These are phyloP conservation scores for Claviceps digitariae DNA, from an alignment of 2,329 filamentous ascomycete genomes.

Conservation along the genomic window DNA sequence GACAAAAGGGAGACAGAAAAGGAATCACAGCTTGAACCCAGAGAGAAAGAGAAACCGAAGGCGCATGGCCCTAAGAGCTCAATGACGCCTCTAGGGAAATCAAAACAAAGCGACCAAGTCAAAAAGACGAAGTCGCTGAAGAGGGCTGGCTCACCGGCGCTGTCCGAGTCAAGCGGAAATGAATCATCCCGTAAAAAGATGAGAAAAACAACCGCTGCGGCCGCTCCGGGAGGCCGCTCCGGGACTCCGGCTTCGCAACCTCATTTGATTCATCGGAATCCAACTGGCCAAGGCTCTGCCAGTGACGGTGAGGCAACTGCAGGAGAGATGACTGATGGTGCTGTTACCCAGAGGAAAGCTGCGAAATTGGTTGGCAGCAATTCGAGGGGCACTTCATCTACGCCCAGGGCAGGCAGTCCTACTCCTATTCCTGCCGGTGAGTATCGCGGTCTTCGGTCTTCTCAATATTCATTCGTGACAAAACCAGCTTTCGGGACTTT, in stretches of 20 bases:
- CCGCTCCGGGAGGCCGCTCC: constrained; percentile 38
- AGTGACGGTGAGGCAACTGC: constrained; percentile 63
- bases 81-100: constrained; percentile 39
- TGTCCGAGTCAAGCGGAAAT: constrained; percentile 84
- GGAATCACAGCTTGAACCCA: constrained; percentile 37
- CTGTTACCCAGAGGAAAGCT: constrained; percentile 34
- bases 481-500: background rate
- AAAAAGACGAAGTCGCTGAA: constrained; percentile 57
- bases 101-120: constrained; percentile 20
- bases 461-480: background rate
- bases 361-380: constrained; percentile 38
- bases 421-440: constrained; percentile 28
- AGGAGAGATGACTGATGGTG: constrained; percentile 50
- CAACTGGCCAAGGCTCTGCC: constrained; percentile 41
- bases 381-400: constrained; percentile 38
- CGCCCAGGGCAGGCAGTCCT: constrained; percentile 50
- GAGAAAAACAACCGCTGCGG: constrained; percentile 49
- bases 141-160: constrained; percentile 70
- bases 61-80: constrained; percentile 56
- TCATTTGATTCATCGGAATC: constrained; percentile 25
- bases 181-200: constrained; percentile 72
- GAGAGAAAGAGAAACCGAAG: constrained; percentile 36
- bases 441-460: constrained; percentile 6
- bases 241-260: constrained; percentile 37
- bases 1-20: constrained; percentile 52